Evolutionary conservation across 2,329 filamentous ascomycete genomes (phyloP).

Genomic region (Cladorrhinum sp.): DNA sequence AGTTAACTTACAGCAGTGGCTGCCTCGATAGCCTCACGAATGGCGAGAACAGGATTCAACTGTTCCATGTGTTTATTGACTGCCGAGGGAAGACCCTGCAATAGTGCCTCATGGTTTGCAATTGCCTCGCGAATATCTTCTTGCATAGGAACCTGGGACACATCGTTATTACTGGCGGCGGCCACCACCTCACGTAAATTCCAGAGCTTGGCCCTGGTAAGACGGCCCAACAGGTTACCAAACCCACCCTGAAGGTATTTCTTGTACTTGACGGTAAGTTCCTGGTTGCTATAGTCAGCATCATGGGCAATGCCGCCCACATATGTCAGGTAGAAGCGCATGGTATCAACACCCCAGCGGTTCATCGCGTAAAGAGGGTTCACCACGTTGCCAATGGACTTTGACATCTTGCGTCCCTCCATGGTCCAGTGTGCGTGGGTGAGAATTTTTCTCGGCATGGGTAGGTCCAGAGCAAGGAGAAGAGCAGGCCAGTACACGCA

Average conservation of each 20-base stretch:
- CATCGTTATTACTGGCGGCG: constrained; percentile 21
- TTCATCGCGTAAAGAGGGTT: constrained; percentile 91
- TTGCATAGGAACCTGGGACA: background rate
- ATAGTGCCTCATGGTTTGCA: background rate
- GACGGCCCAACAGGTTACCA: constrained; percentile 74
- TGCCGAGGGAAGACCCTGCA: constrained; percentile 39
- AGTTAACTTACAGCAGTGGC: constrained; percentile 53
- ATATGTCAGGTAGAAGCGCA: constrained; percentile 85
- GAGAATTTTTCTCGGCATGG: constrained; percentile 73
- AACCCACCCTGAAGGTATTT: constrained; percentile 74
- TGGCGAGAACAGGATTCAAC: constrained; percentile 61
- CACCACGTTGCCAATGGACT: constrained; percentile 90
- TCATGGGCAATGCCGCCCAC: constrained; percentile 76
- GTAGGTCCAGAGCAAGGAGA: constrained; percentile 80
- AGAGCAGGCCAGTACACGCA: constrained; percentile 98
- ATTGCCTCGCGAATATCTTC: constrained; percentile 22
- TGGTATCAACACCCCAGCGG: constrained; percentile 79
- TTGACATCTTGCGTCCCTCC: constrained; percentile 90
- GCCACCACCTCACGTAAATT: constrained; percentile 60
- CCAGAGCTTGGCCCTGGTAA: constrained; percentile 68
- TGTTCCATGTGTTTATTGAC: constrained; percentile 59
- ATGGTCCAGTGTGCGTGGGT: constrained; percentile 97
- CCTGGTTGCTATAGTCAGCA: constrained; percentile 77
- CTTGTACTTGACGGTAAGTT: constrained; percentile 73
- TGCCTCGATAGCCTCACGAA: constrained; percentile 61